phyloP scores from a whole-genome alignment of 2,329 filamentous ascomycete species.

The Paecilomyces fulvus region DNA sequence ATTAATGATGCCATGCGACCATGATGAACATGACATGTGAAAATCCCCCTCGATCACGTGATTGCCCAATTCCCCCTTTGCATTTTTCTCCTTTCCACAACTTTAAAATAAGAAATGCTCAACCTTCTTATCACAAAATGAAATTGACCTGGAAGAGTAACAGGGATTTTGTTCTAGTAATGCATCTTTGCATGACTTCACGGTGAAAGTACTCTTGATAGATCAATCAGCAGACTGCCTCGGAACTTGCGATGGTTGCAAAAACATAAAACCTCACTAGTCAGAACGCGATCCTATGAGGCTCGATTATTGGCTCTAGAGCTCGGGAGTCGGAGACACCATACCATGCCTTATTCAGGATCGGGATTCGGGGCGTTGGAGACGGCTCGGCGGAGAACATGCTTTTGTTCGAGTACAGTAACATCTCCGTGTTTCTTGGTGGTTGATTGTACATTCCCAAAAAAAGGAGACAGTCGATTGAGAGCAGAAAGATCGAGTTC shows the following conservation, averaged over 20 bases:
- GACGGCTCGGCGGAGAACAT: not conserved
- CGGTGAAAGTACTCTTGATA: not conserved
- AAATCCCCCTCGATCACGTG: no score
- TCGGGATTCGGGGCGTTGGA: not conserved
- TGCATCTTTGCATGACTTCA: no score
- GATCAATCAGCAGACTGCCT: not conserved
- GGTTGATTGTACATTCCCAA: not conserved
- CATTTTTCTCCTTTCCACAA: no score
- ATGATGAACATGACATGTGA: no score
- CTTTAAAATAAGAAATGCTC: no score
- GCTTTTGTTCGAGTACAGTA: not conserved
- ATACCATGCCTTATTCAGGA: not conserved
- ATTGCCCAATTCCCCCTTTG: no score
- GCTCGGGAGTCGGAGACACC: not conserved
- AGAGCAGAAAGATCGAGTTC: not conserved
- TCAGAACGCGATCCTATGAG: not conserved
- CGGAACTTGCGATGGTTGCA: not conserved
- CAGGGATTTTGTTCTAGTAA: no score
- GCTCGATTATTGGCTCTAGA: not conserved
- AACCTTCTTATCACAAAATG: no score
- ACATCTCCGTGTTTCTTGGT: no score
- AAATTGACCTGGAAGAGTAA: no score
- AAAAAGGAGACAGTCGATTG: not conserved
- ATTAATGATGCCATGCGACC: no score
- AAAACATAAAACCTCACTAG: not conserved